phyloP scores from a whole-genome alignment of 345 rosid species.

The Mangifera indica region DNA sequence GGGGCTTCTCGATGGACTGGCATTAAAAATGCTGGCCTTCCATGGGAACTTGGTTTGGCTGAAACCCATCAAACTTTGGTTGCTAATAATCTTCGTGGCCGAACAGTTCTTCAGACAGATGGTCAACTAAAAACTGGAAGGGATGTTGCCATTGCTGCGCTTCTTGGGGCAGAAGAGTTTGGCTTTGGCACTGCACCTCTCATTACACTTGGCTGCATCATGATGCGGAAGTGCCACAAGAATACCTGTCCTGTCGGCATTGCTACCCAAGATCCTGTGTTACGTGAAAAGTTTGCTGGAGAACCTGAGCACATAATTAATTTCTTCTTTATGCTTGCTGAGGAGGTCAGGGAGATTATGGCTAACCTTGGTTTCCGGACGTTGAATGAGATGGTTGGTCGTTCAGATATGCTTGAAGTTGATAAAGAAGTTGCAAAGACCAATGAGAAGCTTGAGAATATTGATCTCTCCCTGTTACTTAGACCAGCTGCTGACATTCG shows the following conservation, averaged over 20 bases:
- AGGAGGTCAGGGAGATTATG: constrained; percentile 98
- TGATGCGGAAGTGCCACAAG: constrained; percentile 99
- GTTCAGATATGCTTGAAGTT: constrained; percentile 98
- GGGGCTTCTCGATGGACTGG: constrained; percentile 99
- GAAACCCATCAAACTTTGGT: constrained; percentile 99
- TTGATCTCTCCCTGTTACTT: constrained; percentile 81
- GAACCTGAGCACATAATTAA: constrained; percentile 98
- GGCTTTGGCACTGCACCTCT: constrained; percentile 99
- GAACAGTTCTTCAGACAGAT: constrained; percentile 94
- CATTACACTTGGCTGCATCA: constrained; percentile 97
- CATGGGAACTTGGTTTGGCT: constrained; percentile 99
- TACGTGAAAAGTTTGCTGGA: constrained; percentile 97
- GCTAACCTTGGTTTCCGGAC: constrained; percentile 84
- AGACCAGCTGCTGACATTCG: constrained; percentile 94
- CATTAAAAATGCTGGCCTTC: constrained; percentile 96
- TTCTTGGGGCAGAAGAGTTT: constrained; percentile 99
- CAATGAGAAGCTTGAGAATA: constrained; percentile 84
- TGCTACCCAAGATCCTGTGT: constrained; percentile 99
- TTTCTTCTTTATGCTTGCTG: constrained; percentile 98
- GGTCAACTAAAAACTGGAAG: constrained; percentile 99
- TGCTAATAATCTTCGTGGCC: constrained; percentile 98
- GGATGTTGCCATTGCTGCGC: constrained; percentile 96
- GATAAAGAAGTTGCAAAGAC: constrained; percentile 74
- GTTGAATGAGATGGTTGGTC: constrained; percentile 91
- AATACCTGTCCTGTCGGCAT: constrained; percentile 99